Base-by-base conservation (phyloP, 129 eudicot species). In the Chrysanthemum seticuspe region DNA sequence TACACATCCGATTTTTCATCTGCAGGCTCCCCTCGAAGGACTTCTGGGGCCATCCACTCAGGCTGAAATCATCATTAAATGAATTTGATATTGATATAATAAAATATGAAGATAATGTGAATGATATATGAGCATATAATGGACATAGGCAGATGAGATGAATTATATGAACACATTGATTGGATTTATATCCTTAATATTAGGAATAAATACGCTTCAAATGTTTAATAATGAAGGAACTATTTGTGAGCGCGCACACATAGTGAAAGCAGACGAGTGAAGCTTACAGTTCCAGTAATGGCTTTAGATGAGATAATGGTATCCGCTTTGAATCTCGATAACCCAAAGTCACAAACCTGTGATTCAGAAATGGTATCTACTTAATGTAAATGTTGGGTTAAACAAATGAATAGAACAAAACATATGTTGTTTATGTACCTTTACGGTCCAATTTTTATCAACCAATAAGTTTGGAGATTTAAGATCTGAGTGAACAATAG, bases 371-470 rank as follows among this genome's bases (percentile, higher is more conserved):
- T 44, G 23, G 54, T 14, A 44, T 7, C 11, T 36, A 10, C 44
- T 27, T 25, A 60, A 40, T 29, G 10, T 21, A 72, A 0, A 21
- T 45, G 10, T n/a, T 58, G 19, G 68, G 57, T 58, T 59, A n/a
- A 13, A 59, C 4, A 13, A 14, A 5, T 36, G 27, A 13, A n/a
- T 14, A 55, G 18, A 18, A 57, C 6, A 16, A 40, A 34, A 54
- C 12, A 29, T 55, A 36, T 31, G 34, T 54, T 70, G 65, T 55
- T 70, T 70, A 55, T 55, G 53, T 84, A 93, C 98, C 90, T 94
- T 94, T 11, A 94, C 97, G n/a, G 88, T 88, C 96, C 96, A 94
- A 75, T 90, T 90, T 76, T 86, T 90, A 80, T 94, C 99, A 57
- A 94, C 99, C 84, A 94, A 78, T 74, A 94, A 75, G 73, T 94